These are phyloP conservation scores for Solanum sejunctum DNA, from an alignment of 257 asterid species.

Conservation along the genomic window DNA sequence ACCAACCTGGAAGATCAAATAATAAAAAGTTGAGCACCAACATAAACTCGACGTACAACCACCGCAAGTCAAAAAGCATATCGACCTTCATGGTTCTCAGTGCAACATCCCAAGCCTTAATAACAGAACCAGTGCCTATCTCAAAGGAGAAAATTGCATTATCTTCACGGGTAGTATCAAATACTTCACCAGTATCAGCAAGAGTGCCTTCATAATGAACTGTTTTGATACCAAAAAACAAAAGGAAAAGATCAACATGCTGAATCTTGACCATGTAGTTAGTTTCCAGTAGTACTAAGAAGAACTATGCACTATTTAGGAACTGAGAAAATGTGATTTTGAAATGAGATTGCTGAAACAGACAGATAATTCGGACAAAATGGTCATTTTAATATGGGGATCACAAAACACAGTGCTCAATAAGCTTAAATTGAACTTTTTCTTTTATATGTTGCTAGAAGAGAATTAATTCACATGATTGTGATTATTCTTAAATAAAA, in stretches of 20 bases:
- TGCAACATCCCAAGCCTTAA: slow-evolving; percentile 90
- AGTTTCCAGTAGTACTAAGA: neutral
- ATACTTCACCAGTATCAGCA: slow-evolving; percentile 84
- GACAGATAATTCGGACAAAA: neutral
- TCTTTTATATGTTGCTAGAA: neutral
- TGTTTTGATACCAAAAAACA: slow-evolving; percentile 10
- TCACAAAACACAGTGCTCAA: neutral
- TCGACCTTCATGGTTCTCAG: slow-evolving; percentile 86
- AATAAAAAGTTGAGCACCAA: neutral
- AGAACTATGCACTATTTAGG: neutral
- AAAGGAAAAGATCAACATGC: neutral
- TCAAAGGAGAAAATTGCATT: slow-evolving; percentile 84
- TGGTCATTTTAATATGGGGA: neutral
- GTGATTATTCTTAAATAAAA: neutral
- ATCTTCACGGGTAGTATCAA: slow-evolving; percentile 92
- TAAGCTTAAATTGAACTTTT: neutral
- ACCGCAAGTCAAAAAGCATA: neutral
- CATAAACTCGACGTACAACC: neutral
- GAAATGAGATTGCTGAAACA: neutral
- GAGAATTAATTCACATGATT: neutral
- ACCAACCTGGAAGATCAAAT: slow-evolving; percentile 51
- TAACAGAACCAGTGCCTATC: slow-evolving; percentile 76
- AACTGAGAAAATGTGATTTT: neutral
- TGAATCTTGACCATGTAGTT: neutral
- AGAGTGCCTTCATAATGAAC: slow-evolving; percentile 93